These are phyloP conservation scores for Orbilia javanica DNA, from an alignment of 2,329 filamentous ascomycete species.

Conservation along the genomic window DNA sequence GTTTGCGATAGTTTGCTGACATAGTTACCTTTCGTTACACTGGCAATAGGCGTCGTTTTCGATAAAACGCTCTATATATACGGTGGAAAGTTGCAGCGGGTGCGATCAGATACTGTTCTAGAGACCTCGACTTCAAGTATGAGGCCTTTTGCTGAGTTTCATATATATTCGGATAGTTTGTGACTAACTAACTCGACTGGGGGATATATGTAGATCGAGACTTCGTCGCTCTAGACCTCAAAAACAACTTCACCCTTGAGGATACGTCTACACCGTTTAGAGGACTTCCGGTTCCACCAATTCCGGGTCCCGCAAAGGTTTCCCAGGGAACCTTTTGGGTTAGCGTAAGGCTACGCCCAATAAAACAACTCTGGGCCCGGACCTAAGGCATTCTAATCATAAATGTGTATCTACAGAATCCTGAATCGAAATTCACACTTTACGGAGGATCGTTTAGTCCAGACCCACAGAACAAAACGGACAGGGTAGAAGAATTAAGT, in stretches of 20 bases:
- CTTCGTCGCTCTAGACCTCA: constrained; percentile 24
- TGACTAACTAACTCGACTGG: not conserved
- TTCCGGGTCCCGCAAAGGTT: constrained; percentile 33
- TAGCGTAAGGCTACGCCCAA: constrained; percentile 7
- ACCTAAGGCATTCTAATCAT: not conserved
- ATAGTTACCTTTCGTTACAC: not conserved
- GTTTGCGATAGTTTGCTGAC: not conserved
- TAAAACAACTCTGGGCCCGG: not conserved
- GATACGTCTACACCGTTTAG: constrained; percentile 15
- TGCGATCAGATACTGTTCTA: not conserved
- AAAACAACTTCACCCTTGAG: constrained; percentile 8
- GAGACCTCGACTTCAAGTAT: constrained; percentile 18
- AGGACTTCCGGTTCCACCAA: constrained; percentile 31
- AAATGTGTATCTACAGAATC: not conserved
- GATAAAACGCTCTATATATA: constrained; percentile 24
- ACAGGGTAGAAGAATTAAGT: constrained; percentile 14
- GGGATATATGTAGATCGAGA: constrained; percentile 18
- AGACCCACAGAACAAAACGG: not conserved
- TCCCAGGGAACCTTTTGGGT: constrained; percentile 38
- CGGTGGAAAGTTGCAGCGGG: constrained; percentile 27
- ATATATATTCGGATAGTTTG: too few species aligned
- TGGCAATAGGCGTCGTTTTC: constrained; percentile 3
- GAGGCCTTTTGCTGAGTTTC: not conserved
- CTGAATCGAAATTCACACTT: constrained; percentile 26
- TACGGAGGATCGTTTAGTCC: constrained; percentile 31